Conservation (phyloP, 768 basidiomycete genomes). For the Gymnopilus junonius region DNA sequence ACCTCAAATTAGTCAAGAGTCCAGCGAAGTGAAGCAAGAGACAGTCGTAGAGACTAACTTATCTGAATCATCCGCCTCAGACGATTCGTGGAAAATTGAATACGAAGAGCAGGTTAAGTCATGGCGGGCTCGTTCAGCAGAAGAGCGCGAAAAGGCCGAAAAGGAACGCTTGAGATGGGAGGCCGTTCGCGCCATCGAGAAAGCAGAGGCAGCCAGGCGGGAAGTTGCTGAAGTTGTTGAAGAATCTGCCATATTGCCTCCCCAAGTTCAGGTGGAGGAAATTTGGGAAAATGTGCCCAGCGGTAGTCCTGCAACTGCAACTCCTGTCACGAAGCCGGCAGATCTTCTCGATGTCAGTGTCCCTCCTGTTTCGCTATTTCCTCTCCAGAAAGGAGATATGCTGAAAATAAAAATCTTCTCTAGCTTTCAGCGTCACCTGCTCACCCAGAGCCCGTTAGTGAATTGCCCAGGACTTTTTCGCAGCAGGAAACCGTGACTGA, state of each 20-base stretch:
- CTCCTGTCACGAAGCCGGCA: conserved; percentile 9
- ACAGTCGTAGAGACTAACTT: neutral
- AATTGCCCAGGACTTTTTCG: conserved; percentile 35
- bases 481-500: conserved; percentile 40
- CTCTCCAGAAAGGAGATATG: neutral
- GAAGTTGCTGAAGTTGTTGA: conserved; percentile 36
- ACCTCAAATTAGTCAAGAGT: conserved; percentile 12
- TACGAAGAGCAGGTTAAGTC: conserved; percentile 70
- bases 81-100: conserved; percentile 65
- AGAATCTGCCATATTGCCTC: conserved; percentile 20
- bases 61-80: conserved; percentile 24
- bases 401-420: neutral
- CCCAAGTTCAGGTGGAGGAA: conserved; percentile 14
- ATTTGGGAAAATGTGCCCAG: conserved; percentile 24
- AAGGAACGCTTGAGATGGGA: conserved; percentile 76
- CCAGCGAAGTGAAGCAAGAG: neutral
- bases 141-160: conserved; percentile 77
- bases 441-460: conserved; percentile 11
- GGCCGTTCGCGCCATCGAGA: conserved; percentile 60
- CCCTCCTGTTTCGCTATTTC: neutral
- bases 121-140: conserved; percentile 77
- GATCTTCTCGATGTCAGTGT: conserved; percentile 5
- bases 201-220: conserved; percentile 42
- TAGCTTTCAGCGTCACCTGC: conserved; percentile 20
- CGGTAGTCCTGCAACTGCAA: conserved; percentile 9